phyloP scores from a whole-genome alignment of 371 early-diverging fungal genomes.

The Syncephalastrum racemosum region DNA sequence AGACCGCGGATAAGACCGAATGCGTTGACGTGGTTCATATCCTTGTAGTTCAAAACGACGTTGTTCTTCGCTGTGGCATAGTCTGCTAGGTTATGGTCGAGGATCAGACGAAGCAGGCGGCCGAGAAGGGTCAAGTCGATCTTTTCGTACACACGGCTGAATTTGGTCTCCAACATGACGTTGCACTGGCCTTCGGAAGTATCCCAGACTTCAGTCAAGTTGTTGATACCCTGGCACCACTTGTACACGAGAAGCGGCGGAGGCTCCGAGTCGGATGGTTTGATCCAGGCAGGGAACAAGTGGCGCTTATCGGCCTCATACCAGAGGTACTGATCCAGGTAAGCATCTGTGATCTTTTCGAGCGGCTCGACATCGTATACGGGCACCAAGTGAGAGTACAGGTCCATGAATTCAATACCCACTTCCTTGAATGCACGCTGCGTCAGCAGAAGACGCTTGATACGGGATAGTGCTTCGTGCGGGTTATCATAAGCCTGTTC shows the following conservation, averaged over 20 bases:
- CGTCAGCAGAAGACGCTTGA: constrained; percentile 95
- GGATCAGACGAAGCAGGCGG: constrained; percentile 90
- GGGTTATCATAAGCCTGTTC: constrained; percentile 99
- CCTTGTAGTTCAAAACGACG: constrained; percentile 97
- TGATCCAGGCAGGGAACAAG: constrained; percentile 97
- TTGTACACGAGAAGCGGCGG: constrained; percentile 96
- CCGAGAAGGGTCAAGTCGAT: constrained; percentile 97
- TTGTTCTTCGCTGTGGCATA: constrained; percentile 99
- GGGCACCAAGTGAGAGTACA: constrained; percentile 93
- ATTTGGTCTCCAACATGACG: constrained; percentile 93
- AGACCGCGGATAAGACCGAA: constrained; percentile 98
- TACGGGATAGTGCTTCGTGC: constrained; percentile 91
- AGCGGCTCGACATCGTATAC: constrained; percentile 97
- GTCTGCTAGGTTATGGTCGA: constrained; percentile 98
- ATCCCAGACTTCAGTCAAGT: constrained; percentile 94
- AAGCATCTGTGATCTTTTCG: constrained; percentile 99
- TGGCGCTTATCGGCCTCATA: constrained; percentile 90
- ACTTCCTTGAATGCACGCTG: constrained; percentile 99
- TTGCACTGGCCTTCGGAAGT: constrained; percentile 90
- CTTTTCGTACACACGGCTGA: constrained; percentile 94
- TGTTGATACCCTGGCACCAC: constrained; percentile 98
- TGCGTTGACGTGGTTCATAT: constrained; percentile 98
- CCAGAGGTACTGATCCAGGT: constrained; percentile 98
- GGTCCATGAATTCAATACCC: constrained; percentile 98
- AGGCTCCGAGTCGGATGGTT: constrained; percentile 97